Evolutionary conservation across 345 rosid species (phyloP), one percentile per base, ranked within the genome.

Genomic region (Eucalyptus regnans): DNA sequence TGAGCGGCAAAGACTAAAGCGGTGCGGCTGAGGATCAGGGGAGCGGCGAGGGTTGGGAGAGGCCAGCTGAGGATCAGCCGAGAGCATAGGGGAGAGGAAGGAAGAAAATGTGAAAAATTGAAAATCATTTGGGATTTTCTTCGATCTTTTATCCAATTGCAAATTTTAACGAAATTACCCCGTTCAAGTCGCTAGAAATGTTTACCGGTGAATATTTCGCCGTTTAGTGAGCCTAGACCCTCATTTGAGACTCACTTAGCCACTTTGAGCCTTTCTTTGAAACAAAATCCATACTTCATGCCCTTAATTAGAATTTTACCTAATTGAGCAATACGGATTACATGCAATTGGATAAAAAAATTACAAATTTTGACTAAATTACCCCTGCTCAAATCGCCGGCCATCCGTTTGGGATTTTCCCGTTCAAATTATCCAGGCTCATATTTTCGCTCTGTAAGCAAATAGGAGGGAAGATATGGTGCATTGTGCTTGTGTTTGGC

Each of bases 191-290:
- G 0, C 56, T 51, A 51, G 22, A 51, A 51, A 0, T 7, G 9
- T 51, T 51, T 0, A 17, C 22, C 0, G 0, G 4, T 17, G 56
- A 7, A 51, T 51, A 51, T 51, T 7, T 51, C 4, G 22, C 56
- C 4, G 0, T 51, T 0, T 7, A 0, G 4, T 17, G 22, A 51
- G 56, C 56, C 4, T 52, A 52, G 0, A 0, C 23, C 56, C 3
- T 51, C 17, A 51, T 52, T 17, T 52, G 56, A 52, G 56, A 17
- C 56, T 52, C 9, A 7, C 56, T 52, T 17, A 7, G 56, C 1
- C 0, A 7, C 4, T 52, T 52, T 0, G 1, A 0, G 1, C 0
- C 1, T 52, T 50, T 17, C 0, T 52, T 52, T 1, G 0, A 52
- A 52, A 52, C 0, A 52, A 52, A 52, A 52, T 52, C 4, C 8